Evolutionary conservation across 169 alveolate species (phyloP).

Genomic region (Plasmodium sp.): DNA sequence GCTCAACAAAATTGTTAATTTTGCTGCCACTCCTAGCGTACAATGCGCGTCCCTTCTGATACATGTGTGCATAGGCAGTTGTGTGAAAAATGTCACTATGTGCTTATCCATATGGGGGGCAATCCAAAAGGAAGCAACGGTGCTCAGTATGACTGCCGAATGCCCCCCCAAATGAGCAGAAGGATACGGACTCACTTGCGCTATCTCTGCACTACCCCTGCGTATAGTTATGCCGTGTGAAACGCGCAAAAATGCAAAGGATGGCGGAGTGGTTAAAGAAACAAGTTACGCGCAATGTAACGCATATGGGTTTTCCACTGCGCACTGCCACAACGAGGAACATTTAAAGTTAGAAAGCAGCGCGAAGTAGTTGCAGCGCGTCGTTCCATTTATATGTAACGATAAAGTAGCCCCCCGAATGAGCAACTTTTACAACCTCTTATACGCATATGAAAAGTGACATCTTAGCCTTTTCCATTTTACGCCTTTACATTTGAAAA

Average conservation of each 20-base stretch:
- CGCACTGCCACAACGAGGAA: neutral
- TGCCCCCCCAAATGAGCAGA: neutral
- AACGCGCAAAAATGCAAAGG: neutral
- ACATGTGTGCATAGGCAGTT: neutral
- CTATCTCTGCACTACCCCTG: neutral
- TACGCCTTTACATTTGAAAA: neutral
- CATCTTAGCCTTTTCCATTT: neutral
- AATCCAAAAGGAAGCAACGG: neutral
- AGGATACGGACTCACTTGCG: neutral
- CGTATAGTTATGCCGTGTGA: neutral
- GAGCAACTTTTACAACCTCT: neutral
- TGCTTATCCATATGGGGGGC: neutral
- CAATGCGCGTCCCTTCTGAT: neutral
- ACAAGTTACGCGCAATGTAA: neutral
- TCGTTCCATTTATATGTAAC: neutral
- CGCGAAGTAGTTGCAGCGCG: neutral
- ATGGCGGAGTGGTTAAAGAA: neutral
- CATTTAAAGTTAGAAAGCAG: neutral
- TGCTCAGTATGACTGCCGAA: neutral
- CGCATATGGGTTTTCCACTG: neutral
- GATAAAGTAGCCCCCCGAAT: neutral
- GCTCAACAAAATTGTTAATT: neutral
- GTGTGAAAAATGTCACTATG: neutral
- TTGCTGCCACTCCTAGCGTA: neutral
- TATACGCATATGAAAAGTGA: neutral